Evolutionary conservation across 176 grass and related monocot genomes (phyloP).

Genomic region (Oropetium thomaeum): DNA sequence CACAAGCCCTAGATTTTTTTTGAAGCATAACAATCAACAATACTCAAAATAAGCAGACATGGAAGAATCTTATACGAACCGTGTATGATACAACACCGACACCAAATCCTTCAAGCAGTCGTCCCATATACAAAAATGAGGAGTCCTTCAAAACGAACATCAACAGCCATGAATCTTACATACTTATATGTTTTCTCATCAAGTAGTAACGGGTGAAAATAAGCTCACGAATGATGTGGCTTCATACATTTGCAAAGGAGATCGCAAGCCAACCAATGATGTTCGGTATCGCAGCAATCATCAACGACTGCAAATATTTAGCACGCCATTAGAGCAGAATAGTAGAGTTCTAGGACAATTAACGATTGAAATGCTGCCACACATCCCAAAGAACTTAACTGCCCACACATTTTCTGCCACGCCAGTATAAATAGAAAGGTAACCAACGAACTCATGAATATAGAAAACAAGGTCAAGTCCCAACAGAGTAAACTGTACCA

Average conservation of each 20-base stretch:
- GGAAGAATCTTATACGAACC: slow-evolving; percentile 34
- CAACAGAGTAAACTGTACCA: neutral
- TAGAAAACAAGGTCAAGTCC: neutral
- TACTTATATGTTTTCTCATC: neutral
- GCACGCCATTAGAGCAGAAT: neutral
- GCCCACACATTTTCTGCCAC: neutral
- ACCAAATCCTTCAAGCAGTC: slow-evolving; percentile 86
- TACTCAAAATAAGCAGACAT: neutral
- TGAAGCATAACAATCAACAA: neutral
- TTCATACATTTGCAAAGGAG: slow-evolving; percentile 76
- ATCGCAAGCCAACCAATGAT: slow-evolving; percentile 94
- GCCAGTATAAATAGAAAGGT: neutral
- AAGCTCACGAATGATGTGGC: neutral
- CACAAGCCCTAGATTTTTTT: neutral
- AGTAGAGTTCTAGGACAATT: neutral
- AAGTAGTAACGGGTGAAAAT: neutral
- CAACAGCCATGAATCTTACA: neutral
- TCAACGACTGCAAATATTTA: slow-evolving; percentile 60
- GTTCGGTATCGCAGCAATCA: slow-evolving; percentile 88
- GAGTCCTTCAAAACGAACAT: slow-evolving; percentile 54
- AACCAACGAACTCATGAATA: neutral
- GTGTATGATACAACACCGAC: slow-evolving; percentile 88
- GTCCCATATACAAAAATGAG: slow-evolving; percentile 84
- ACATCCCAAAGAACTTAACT: neutral
- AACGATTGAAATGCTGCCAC: neutral